Evolutionary conservation across 176 grass and related monocot species (phyloP).

Genomic region (Carex myosuroides): DNA sequence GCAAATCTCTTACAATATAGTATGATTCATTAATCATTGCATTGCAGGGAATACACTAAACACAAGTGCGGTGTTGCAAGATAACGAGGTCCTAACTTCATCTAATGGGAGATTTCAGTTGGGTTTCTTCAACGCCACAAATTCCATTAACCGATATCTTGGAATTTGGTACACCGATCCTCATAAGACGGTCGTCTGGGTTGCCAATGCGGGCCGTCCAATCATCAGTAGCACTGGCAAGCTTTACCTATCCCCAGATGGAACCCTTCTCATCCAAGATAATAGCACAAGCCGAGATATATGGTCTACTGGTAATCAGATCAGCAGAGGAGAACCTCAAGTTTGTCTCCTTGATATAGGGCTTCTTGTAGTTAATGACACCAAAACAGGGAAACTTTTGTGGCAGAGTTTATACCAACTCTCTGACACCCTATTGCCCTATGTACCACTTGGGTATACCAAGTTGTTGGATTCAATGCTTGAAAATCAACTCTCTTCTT

Average conservation of each 20-base stretch:
- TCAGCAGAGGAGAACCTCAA: not conserved
- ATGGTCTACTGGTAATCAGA: slow-evolving; percentile 9
- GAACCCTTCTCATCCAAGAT: not conserved
- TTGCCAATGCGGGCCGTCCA: not conserved
- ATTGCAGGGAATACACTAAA: not conserved
- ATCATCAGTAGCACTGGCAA: not conserved
- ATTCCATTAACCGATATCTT: not conserved
- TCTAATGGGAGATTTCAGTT: slow-evolving; percentile 6
- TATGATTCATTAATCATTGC: not conserved
- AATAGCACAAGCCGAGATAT: not conserved
- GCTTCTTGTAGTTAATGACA: not conserved
- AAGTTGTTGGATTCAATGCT: not conserved
- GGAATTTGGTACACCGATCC: slow-evolving; percentile 6
- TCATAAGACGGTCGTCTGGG: not conserved
- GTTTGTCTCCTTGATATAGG: slow-evolving; percentile 3
- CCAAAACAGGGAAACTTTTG: not conserved
- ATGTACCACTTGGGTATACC: not conserved
- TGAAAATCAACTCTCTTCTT: slow-evolving; percentile 1
- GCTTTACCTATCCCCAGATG: not conserved
- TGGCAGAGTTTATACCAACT: slow-evolving; percentile 19
- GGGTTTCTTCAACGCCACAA: slow-evolving; percentile 15
- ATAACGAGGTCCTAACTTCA: not conserved
- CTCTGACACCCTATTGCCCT: not conserved
- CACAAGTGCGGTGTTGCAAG: not conserved
- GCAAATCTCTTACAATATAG: no score